phyloP scores from a whole-genome alignment of 2,329 filamentous ascomycete genomes.

The Botrytis fragariae region DNA sequence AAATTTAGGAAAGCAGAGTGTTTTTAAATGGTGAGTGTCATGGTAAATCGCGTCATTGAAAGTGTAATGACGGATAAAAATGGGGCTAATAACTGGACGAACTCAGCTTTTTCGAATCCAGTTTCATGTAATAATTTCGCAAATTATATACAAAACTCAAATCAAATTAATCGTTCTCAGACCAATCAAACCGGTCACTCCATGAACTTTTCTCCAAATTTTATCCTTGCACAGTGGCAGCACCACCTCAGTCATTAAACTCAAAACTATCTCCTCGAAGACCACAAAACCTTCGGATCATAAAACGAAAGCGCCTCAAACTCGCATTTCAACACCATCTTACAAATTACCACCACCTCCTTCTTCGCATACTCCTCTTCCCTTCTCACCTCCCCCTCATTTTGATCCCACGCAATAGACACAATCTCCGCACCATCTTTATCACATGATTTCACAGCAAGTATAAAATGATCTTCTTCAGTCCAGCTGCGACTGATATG shows the following conservation, averaged over 20 bases:
- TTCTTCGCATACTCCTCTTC: background rate
- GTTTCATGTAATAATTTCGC: background rate
- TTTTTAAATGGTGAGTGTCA: background rate
- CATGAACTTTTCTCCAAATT: background rate
- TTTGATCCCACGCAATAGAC: background rate
- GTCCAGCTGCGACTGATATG: background rate
- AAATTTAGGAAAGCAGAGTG: background rate
- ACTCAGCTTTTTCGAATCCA: background rate
- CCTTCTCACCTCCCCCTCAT: background rate
- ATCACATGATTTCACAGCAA: background rate
- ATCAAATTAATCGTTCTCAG: background rate
- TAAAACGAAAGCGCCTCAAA: background rate
- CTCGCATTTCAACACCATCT: background rate
- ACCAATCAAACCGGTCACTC: fast-evolving
- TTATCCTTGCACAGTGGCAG: background rate
- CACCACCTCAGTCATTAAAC: background rate
- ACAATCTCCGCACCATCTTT: background rate
- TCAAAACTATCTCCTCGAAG: background rate
- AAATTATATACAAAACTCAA: fast-evolving
- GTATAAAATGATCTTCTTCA: background rate
- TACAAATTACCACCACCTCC: background rate
- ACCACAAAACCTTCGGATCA: background rate
- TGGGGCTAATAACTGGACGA: background rate
- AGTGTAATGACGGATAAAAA: background rate
- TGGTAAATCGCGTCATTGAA: background rate